A percentile compares a stretch with the other conserved stretches of the same genome.
phyloP scores from a whole-genome alignment of 2,329 filamentous ascomycete species.

The Clarireedia homoeocarpa region DNA sequence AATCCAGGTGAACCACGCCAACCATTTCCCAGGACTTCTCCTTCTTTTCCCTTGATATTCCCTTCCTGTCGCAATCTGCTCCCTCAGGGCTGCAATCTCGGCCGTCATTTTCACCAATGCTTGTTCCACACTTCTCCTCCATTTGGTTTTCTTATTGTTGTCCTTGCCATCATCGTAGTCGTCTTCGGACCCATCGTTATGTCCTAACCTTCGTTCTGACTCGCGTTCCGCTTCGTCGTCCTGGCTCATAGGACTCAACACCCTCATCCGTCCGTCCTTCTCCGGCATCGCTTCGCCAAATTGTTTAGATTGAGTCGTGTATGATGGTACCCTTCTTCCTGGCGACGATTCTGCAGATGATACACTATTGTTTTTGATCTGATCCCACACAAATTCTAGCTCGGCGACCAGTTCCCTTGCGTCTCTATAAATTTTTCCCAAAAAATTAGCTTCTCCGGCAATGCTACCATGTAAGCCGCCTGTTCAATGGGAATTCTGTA shows the following conservation, averaged over 20 bases:
- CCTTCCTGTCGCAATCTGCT: constrained; percentile 75
- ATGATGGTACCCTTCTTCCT: constrained; percentile 32
- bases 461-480: too few species aligned
- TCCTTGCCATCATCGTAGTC: constrained; percentile 32
- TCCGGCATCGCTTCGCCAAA: constrained; percentile 42
- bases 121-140: constrained; percentile 76
- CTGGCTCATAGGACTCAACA: constrained; percentile 81
- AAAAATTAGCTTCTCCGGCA: constrained; percentile 9
- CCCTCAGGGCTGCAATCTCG: constrained; percentile 83
- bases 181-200: constrained; percentile 37
- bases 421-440: constrained; percentile 42
- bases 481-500: background rate
- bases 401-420: constrained; percentile 83
- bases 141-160: constrained; percentile 46
- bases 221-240: constrained; percentile 60
- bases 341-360: constrained; percentile 52
- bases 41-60: constrained; percentile 61
- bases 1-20: constrained; percentile 62
- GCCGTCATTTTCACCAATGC: constrained; percentile 84
- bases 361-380: constrained; percentile 81
- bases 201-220: constrained; percentile 36
- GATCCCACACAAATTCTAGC: constrained; percentile 99
- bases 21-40: constrained; percentile 60
- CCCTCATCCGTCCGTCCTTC: constrained; percentile 52
- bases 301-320: constrained; percentile 29